Conservation (phyloP, 805 yeast species). For the Candida dendrica region DNA sequence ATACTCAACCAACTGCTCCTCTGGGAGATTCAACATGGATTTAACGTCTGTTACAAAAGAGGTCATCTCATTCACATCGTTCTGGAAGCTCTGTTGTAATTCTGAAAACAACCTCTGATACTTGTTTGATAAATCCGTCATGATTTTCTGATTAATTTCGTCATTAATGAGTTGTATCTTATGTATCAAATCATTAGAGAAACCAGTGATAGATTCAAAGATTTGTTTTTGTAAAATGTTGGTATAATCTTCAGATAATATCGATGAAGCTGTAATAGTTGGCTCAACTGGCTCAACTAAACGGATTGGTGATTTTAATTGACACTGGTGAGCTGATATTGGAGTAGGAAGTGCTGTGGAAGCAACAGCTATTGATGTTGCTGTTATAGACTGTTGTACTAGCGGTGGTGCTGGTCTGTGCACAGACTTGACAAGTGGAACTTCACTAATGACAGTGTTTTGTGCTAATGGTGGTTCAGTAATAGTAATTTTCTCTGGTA, state of each 20-base stretch:
- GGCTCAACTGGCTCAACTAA: too few species aligned
- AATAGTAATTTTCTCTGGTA: neutral
- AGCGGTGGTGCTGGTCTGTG: neutral
- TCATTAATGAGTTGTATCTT: conserved; percentile 29
- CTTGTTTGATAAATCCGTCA: conserved; percentile 26
- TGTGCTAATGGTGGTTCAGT: neutral
- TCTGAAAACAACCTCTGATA: conserved; percentile 26
- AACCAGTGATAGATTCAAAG: conserved; percentile 23
- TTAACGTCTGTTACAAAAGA: conserved; percentile 27
- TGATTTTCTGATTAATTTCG: conserved; percentile 28
- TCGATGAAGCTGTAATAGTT: neutral
- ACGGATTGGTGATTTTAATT: too few species aligned
- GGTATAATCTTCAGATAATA: conserved; percentile 24
- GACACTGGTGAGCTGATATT: too few species aligned
- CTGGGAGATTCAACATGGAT: conserved; percentile 27
- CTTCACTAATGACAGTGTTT: neutral
- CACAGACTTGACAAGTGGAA: neutral
- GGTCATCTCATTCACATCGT: conserved; percentile 30
- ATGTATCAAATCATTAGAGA: conserved; percentile 26
- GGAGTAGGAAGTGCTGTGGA: conserved; percentile 1
- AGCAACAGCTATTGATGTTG: conserved; percentile 1
- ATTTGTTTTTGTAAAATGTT: conserved; percentile 30
- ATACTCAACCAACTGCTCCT: conserved; percentile 23
- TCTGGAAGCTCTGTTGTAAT: conserved; percentile 25
- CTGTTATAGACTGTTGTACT: conserved; percentile 1